Base-by-base conservation (phyloP, 2,329 filamentous ascomycete genomes). In the Graphilbum ipis-grandicollis region DNA sequence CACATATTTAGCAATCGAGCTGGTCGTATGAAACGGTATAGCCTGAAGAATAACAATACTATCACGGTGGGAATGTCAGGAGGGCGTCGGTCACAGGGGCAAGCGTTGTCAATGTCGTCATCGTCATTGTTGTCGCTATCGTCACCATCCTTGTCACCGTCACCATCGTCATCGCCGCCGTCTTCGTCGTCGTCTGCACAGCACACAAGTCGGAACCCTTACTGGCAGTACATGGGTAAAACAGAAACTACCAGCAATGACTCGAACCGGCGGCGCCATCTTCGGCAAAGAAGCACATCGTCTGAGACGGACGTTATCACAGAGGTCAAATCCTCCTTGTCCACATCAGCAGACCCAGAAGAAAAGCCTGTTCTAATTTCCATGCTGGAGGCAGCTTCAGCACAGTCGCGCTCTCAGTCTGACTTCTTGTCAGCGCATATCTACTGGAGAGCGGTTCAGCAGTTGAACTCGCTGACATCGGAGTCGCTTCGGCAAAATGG, bases 371-470 rank as follows among this genome's bases (percentile, higher is more conserved):
- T 43, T 5, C 57, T 84, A 10, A 65, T 82, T 30, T 66, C 70
- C 1, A 85, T 86, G 77, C 67, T 86, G 21, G 75, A 79, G 44
- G 76, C 78, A 15, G 82, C 82, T 14, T 80, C 79, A 45, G 66
- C 75, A 1, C 79, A 83, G 51, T 85, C 81, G 38, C 75, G 81
- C 46, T 74, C 79, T 19, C 73, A 80, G 42, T 80, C 79, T 0
- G 83, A 93, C 51, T 93, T 85, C 48, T 74, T 90, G 35, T 78
- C 78, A 22, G 79, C 83, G 1, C 82, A 92, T 47, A 67, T 82
- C 36, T 93, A 88, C 60, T 88, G 81, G 75, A 80, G 78, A 51
- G 85, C 83, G 0, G 59, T 88, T 21, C 74, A 81, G 41, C 78
- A 84, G 43, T 65, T 93, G 15, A 71, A 73, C 46, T 66, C 66